Evolutionary conservation across 1,139 yeast species (phyloP).

Genomic region (Pichia sp.): DNA sequence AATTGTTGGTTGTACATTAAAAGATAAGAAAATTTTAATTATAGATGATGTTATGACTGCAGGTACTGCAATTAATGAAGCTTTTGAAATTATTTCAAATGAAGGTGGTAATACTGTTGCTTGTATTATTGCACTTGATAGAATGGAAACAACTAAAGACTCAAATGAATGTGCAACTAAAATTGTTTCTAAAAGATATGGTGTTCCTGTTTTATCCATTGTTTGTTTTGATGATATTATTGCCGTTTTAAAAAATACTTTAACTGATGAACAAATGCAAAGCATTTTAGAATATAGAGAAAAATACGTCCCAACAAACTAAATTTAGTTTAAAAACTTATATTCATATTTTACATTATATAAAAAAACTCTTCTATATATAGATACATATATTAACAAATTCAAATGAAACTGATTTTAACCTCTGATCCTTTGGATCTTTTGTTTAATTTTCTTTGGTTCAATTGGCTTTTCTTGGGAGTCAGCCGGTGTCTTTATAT

Average conservation of each 20-base stretch:
- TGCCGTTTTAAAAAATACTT: slow-evolving; percentile 45
- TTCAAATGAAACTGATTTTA: slow-evolving; percentile 18
- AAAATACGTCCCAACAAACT: slow-evolving; percentile 38
- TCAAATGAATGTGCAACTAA: slow-evolving; percentile 73
- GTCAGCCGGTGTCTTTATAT: slow-evolving; percentile 37
- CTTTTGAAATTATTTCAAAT: slow-evolving; percentile 66
- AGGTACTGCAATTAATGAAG: slow-evolving; percentile 96
- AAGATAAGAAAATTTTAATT: slow-evolving; percentile 67
- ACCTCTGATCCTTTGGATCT: slow-evolving; percentile 36
- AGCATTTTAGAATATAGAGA: slow-evolving; percentile 57
- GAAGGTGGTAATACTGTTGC: slow-evolving; percentile 78
- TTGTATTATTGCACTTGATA: slow-evolving; percentile 83
- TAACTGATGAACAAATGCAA: slow-evolving; percentile 47
- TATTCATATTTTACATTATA: no score
- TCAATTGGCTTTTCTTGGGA: slow-evolving; percentile 19
- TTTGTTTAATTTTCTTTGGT: slow-evolving; percentile 42
- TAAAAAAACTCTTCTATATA: not conserved
- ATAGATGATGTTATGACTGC: slow-evolving; percentile 98
- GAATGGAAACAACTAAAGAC: slow-evolving; percentile 79
- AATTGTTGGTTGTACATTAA: slow-evolving; percentile 78
- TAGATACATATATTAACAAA: not conserved
- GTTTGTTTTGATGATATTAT: slow-evolving; percentile 74
- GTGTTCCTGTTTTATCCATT: slow-evolving; percentile 79
- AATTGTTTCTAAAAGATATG: slow-evolving; percentile 63
- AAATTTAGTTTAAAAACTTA: not conserved